Conservation (phyloP, 1,284 basidiomycete species). For the Cystobasidiaceae sp. region DNA sequence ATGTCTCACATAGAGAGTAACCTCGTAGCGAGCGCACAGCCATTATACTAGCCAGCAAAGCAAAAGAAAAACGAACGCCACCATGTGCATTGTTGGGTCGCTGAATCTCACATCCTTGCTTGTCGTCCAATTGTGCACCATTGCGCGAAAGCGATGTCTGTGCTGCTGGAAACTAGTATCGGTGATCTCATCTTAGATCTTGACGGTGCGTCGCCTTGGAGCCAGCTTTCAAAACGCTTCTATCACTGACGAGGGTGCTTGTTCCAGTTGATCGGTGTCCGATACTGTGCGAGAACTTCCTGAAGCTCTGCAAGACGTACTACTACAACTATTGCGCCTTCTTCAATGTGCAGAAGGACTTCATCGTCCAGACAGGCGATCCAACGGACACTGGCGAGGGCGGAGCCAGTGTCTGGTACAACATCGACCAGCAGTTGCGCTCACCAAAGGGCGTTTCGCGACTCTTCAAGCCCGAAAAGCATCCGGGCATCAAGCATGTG, state of each 20-base stretch:
- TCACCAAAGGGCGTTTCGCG: slow-evolving; percentile 47
- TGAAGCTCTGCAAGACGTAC: slow-evolving; percentile 93
- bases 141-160: slow-evolving; percentile 62
- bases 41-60: too few species aligned
- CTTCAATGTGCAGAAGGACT: slow-evolving; percentile 97
- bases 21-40: too few species aligned
- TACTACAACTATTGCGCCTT: slow-evolving; percentile 95
- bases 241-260: too few species aligned
- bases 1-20: too few species aligned
- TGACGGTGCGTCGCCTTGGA: slow-evolving; percentile 32
- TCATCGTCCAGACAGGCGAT: slow-evolving; percentile 90
- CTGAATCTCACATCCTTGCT: not conserved
- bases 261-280: slow-evolving; percentile 81
- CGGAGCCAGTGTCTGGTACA: slow-evolving; percentile 63
- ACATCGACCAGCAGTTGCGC: slow-evolving; percentile 29
- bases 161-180: slow-evolving; percentile 89
- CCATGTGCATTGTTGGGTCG: too few species aligned
- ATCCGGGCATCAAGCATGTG: slow-evolving; percentile 70
- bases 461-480: slow-evolving; percentile 78
- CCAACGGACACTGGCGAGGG: slow-evolving; percentile 89
- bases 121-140: not conserved
- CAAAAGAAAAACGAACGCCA: too few species aligned
- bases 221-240: not conserved
- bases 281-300: slow-evolving; percentile 85
- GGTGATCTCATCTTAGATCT: slow-evolving; percentile 69